Base-by-base conservation (phyloP, 768 basidiomycete species). In the Phlebiopsis gigantea region DNA sequence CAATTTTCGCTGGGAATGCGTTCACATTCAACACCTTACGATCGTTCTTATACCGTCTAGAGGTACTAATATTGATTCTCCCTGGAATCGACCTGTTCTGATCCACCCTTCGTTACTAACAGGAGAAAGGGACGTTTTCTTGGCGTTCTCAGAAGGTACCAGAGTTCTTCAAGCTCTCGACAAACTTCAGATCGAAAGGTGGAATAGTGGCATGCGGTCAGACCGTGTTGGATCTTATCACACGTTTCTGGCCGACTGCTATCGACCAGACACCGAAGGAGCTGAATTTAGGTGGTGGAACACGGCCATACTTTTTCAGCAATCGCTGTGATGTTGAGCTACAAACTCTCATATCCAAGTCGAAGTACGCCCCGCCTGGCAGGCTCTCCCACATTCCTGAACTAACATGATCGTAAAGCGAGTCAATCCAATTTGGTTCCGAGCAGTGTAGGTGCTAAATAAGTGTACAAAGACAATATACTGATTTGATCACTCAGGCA, bases 181-280 rank as follows among this genome's bases (percentile, higher is more conserved):
- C 78, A 48, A 90, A 90, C 63, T 88, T 86, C 61, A 79, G 88
- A 5, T 88, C 85, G 0, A 85, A 88, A 62, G 79, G 78, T 0
- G 88, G 88, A 1, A 89, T 90, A 43, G 82, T 90, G n/a, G 74
- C 83, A 46, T 87, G 84, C 61, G 88, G 88, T 0, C 79, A 83
- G 51, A 79, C 78, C 0, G 69, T 88, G 24, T 78, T 90, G 4
- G 77, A 82, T n/a, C 67, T 89, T 1, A 80, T 90, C 14, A 76
- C 71, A 15, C 63, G 61, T 8, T 84, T 84, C 56, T 89, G 85
- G 83, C 82, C 83, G 0, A 68, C 83, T 61, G 72, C 83, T 0
- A 87, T 90, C 24, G 88, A 90, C 63, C 61, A 60, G 1, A 75
- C 89, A 15, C 72, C 72, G 7, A 75, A 71, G 4, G 88, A 90